phyloP scores from a whole-genome alignment of 345 rosid genomes.

The Dipteronia sinensis region DNA sequence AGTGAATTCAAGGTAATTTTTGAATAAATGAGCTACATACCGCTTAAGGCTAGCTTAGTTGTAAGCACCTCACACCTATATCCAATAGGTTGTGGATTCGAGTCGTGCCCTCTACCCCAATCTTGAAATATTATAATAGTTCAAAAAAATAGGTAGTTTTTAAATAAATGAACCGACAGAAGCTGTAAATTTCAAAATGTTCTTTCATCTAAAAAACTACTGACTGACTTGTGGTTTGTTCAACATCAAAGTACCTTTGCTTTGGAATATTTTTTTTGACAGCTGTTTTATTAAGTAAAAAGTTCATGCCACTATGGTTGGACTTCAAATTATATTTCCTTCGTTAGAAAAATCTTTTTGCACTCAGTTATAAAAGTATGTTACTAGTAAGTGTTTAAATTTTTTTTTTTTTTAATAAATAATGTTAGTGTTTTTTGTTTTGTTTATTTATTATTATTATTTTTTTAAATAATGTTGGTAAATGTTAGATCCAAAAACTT shows the following conservation, averaged over 20 bases:
- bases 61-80: too few species aligned
- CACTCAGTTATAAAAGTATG: background rate
- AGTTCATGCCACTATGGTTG: background rate
- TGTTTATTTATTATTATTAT: too few species aligned
- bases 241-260: background rate
- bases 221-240: background rate
- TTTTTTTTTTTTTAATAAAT: too few species aligned
- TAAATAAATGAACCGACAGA: background rate
- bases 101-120: too few species aligned
- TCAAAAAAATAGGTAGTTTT: background rate
- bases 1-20: conserved; percentile 3
- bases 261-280: background rate
- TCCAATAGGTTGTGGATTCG: too few species aligned
- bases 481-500: background rate
- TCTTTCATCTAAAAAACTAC: background rate
- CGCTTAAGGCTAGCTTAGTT: too few species aligned
- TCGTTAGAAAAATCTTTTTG: background rate
- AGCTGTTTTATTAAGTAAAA: background rate
- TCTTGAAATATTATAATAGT: too few species aligned
- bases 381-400: too few species aligned
- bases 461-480: too few species aligned
- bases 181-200: background rate
- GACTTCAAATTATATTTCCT: background rate
- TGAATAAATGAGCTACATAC: background rate
- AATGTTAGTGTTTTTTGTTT: too few species aligned